A percentile compares a stretch with the other conserved stretches of the same genome.
phyloP scores from a whole-genome alignment of 108 stramenopile genomes.

The Pseudonitzschia multistriata region DNA sequence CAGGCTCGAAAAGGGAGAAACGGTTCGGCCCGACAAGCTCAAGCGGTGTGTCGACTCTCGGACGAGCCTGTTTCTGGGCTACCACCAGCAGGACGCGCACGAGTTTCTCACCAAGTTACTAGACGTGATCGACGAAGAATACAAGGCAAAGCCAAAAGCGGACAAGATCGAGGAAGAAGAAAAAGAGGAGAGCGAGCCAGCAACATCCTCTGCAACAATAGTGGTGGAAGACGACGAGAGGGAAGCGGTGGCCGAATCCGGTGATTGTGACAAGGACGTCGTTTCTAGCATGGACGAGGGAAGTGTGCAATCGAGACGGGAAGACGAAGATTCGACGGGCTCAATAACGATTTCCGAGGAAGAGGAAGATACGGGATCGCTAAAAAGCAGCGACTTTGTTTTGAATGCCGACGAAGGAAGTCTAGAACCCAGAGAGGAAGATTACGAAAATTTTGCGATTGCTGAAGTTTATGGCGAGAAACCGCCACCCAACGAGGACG shows the following conservation, averaged over 20 bases:
- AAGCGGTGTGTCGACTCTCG: slow-evolving; percentile 44
- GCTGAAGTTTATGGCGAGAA: neutral
- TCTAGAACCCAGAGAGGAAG: slow-evolving; percentile 1
- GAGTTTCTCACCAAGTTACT: slow-evolving; percentile 60
- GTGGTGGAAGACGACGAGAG: neutral
- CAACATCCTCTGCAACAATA: neutral
- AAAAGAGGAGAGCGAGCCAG: slow-evolving; percentile 15
- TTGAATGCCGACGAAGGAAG: too few relatives aligned
- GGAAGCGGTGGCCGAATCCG: slow-evolving; percentile 1
- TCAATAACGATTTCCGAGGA: too few relatives aligned
- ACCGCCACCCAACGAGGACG: neutral
- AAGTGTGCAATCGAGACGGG: neutral
- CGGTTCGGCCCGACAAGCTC: slow-evolving; percentile 40
- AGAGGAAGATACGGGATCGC: too few relatives aligned
- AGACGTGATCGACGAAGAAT: slow-evolving; percentile 62
- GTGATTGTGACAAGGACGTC: too few relatives aligned
- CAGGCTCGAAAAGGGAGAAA: slow-evolving; percentile 24
- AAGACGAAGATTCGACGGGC: neutral
- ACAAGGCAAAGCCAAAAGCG: slow-evolving; percentile 31
- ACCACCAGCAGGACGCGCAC: slow-evolving; percentile 59
- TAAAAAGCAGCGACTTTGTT: too few relatives aligned
- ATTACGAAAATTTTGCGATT: neutral
- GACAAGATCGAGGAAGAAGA: neutral
- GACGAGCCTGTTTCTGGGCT: slow-evolving; percentile 53
- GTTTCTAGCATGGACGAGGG: too few relatives aligned